Base-by-base conservation (phyloP, 2,329 filamentous ascomycete species). In the Pseudogymnoascus sp. region DNA sequence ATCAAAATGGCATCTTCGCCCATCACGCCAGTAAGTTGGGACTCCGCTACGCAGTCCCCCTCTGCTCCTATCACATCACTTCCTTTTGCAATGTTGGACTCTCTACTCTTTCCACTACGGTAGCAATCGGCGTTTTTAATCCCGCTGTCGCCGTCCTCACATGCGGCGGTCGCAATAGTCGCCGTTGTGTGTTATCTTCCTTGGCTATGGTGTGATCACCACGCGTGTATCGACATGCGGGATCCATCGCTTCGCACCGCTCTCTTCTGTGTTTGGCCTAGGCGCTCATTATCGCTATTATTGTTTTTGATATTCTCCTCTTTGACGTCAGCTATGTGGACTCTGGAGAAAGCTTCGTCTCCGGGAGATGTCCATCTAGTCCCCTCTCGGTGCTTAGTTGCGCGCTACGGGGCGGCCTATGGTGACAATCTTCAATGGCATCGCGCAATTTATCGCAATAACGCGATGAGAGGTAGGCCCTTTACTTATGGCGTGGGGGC, bases 1-100 rank as follows among this genome's bases (percentile, higher is more conserved):
- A 53, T 53, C 43, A 53, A 53, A 53, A 53, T 53, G 43, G 43
- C 43, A 53, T 53, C 43, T 53, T 53, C 43, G 25, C 25, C 25
- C 25, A 50, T 50, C 25, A 7, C 43, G 9, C 43, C 43, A 18
- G 43, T 33, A 18, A 53, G 28, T 53, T 53, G 25, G 28, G 43
- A 53, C 9, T 53, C 25, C 43, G 43, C 43, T 33, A 33, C 43
- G 43, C 28, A 15, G 8, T 18, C 43, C 41, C 43, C 2, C 25
- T 30, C n/a, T 53, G 25, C 43, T 33, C 43, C 43, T 53, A 53
- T 53, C 43, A 53, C 43, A 53, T 53, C 43, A 33, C 43, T 53
- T 53, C 25, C n/a, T 53, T 53, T 53, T 33, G 4, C 8, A 53
- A 53, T 53, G 25, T 33, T 33, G 43, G 43, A 18, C n/a, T 25